Percentiles rank a stretch among this genome's conserved stretches.
These are phyloP conservation scores for Solanum hybrid DNA, from an alignment of 305 asterid genomes.

Conservation along the genomic window DNA sequence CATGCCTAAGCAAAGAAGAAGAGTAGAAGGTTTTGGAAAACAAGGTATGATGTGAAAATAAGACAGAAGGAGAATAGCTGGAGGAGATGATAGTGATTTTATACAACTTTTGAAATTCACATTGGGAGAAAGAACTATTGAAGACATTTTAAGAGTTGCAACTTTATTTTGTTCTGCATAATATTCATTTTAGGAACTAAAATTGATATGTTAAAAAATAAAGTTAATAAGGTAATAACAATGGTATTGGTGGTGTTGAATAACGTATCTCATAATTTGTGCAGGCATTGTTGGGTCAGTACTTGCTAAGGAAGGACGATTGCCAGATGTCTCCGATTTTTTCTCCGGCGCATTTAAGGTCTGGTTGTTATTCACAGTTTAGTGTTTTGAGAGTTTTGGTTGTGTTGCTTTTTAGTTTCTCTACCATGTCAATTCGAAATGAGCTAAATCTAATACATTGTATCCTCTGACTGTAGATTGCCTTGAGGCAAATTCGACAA, in stretches of 20 bases:
- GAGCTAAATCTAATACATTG: not conserved
- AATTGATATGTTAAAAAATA: not conserved
- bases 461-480: conserved; percentile 34
- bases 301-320: conserved; percentile 69
- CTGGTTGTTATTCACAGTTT: conserved; percentile 3
- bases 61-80: not conserved
- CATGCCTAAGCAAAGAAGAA: not conserved
- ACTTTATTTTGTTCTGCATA: not conserved
- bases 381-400: not conserved
- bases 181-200: not conserved
- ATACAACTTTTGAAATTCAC: conserved; percentile 1
- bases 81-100: not conserved
- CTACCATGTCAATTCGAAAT: not conserved
- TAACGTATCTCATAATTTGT: not conserved
- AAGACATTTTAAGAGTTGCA: not conserved
- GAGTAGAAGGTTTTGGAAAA: not conserved
- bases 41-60: not conserved
- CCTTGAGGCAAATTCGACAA: conserved; percentile 34
- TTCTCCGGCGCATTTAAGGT: conserved; percentile 79
- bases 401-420: not conserved
- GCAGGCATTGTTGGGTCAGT: conserved; percentile 80
- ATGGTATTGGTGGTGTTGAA: not conserved
- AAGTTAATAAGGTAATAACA: not conserved
- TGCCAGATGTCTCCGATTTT: conserved; percentile 43
- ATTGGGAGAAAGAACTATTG: not conserved